Evolutionary conservation across 2,329 filamentous ascomycete species (phyloP).

Genomic region (Pseudocercospora macadamiae): DNA sequence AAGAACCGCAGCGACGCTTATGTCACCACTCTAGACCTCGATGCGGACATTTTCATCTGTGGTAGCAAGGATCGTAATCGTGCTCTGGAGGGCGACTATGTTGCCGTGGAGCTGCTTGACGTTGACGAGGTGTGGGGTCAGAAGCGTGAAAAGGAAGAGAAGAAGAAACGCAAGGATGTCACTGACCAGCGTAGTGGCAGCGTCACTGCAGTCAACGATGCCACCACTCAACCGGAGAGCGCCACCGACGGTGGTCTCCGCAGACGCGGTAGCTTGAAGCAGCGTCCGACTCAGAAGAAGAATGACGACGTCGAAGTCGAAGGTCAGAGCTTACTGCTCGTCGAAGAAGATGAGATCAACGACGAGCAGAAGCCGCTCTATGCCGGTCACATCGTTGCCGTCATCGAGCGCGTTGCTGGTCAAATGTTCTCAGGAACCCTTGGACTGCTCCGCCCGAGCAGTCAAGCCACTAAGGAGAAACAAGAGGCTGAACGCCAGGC

Average conservation of each 20-base stretch:
- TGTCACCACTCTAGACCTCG: constrained; percentile 89
- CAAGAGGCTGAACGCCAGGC: constrained; percentile 95
- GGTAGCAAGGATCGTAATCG: constrained; percentile 98
- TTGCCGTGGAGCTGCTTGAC: constrained; percentile 93
- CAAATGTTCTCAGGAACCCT: constrained; percentile 98
- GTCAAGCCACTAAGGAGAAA: constrained; percentile 98
- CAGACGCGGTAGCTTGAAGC: constrained; percentile 89
- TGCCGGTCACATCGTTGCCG: constrained; percentile 93
- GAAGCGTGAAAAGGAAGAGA: constrained; percentile 99
- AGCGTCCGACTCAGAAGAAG: constrained; percentile 98
- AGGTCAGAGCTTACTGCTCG: constrained; percentile 91
- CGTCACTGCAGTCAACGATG: constrained; percentile 67
- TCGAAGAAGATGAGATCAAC: constrained; percentile 98
- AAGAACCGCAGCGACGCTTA: constrained; percentile 99
- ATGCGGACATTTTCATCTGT: constrained; percentile 99
- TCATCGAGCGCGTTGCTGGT: constrained; percentile 93
- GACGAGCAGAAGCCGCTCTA: constrained; percentile 98
- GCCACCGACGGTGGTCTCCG: constrained; percentile 81
- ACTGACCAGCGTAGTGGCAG: constrained; percentile 84
- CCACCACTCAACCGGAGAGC: constrained; percentile 59
- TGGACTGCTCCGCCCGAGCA: constrained; percentile 90
- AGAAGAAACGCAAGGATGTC: constrained; percentile 99
- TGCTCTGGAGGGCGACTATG: constrained; percentile 91
- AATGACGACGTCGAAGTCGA: constrained; percentile 99
- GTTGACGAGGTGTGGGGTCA: constrained; percentile 98